Base-by-base conservation (phyloP, 2,329 filamentous ascomycete species). In the Xylaria sp. region DNA sequence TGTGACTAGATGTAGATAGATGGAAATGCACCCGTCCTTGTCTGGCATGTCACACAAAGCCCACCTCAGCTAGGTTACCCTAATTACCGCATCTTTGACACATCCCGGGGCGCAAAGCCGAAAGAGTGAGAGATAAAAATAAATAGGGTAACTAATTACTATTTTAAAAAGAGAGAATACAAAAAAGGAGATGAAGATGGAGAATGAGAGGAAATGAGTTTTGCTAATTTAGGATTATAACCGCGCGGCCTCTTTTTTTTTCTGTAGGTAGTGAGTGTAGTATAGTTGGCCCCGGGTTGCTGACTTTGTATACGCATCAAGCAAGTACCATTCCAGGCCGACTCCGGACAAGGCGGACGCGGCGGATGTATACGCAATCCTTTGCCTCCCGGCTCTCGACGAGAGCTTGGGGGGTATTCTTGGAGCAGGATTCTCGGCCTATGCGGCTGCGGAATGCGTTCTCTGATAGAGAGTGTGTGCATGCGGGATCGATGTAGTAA, bases 31-130 rank as follows among this genome's bases (percentile, higher is more conserved):
- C 49, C 29, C 5, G 44, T 29, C 31, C 39, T 38, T 20, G 44
- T 61, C 55, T 22, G 20, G 51, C 54, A 63, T 47, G 59, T 66
- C 42, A 57, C 42, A 44, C 58, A 57, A 57, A 31, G 25, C 49
- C 42, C 20, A 31, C 44, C n/a, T 55, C 58, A 59, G 31, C 27
- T 39, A n/a, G n/a, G n/a, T n/a, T n/a, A n/a, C 22, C 22, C n/a
- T 39, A 29, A 25, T 38, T 13, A 27, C 17, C 17, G 31, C 47
- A 51, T 61, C 27, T 61, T n/a, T 36, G 22, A 29, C 45, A 51
- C 45, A 27, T 54, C 20, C 11, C n/a, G 15, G 20, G 45, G 61
- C n/a, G 36, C 42, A 42, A 36, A 44, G 27, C 2, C 15, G 17
- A 42, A 29, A 54, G 33, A 42, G 9, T n/a, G 20, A 42, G 25